Base-by-base conservation (phyloP, 352 stramenopile genomes). In the Sclerospora graminicola region DNA sequence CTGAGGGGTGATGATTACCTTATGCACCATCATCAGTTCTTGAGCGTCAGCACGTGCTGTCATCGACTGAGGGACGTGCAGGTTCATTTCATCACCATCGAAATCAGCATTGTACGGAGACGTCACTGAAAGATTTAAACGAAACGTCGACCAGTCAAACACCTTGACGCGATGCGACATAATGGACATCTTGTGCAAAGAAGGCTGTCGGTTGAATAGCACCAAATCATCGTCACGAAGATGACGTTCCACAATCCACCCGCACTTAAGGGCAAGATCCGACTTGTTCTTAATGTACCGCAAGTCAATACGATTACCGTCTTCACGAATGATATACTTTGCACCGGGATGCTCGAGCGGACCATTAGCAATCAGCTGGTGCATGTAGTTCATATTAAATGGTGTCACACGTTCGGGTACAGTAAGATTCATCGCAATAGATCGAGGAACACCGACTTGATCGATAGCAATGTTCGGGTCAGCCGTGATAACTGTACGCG, bases 81-180 rank as follows among this genome's bases (percentile, higher is more conserved):
- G 74, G 67, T 99, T 99, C 97, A 99, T 99, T 69, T 99, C 96
- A 61, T 99, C 97, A 38, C 97, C 97, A 82, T 99, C 97, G 57
- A 99, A 99, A 86, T 99, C 97, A 48, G 97, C 97, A 65, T 99
- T 99, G 75, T 99, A 99, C 21, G 97, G 96, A 15, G 94, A 94
- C 4, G 97, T 99, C 13, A 95, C 83, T 31, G 86, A 98, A 41
- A 99, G 69, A 62, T 99, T 99, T 34, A 99, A 69, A 59, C 96
- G 91, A 73, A 99, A 99, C 15, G 97, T 99, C 33, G 89, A 98
- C 90, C 95, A 99, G 75, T 98, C 95, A 46, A 99, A 89, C 30
- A 99, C 95, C 63, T 98, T 98, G 16, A 97, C 96, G 26, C 90
- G 82, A 63, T 99, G 97, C 18, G 94, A 94, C 97, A 99, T 99